These are phyloP conservation scores for Papilionanthe hybrid DNA, from an alignment of 116 monocot species.

Conservation along the genomic window DNA sequence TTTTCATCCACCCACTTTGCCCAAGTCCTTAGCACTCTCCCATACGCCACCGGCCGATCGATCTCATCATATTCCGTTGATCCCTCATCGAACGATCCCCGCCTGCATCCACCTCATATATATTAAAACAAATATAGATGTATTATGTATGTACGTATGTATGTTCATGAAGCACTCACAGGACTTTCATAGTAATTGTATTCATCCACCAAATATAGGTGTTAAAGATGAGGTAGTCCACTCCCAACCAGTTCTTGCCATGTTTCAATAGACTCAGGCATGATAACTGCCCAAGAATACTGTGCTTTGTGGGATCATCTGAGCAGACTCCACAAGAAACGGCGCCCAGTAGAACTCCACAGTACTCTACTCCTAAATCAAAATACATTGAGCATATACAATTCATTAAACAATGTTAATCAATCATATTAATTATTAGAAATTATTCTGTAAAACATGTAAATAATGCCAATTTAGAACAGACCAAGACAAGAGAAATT, in stretches of 20 bases:
- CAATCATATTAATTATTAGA: no score
- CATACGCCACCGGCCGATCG: constrained; percentile 60
- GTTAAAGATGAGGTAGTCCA: constrained; percentile 69
- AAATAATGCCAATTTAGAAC: no score
- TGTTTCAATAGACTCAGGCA: constrained; percentile 55
- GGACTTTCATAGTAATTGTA: constrained; percentile 69
- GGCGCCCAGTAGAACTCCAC: constrained; percentile 65
- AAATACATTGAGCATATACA: no score
- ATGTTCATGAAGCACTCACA: constrained; percentile 37
- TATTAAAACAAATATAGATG: no score
- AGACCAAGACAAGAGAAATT: no score
- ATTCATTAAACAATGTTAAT: no score
- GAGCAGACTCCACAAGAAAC: constrained; percentile 67
- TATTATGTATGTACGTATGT: no score
- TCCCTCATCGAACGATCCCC: constrained; percentile 63
- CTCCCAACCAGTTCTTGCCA: constrained; percentile 45
- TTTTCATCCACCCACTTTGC: constrained; percentile 69
- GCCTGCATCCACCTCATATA: constrained; percentile 18
- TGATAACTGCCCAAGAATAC: constrained; percentile 50
- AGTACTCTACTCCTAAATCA: constrained; percentile 48
- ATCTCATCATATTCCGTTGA: constrained; percentile 79
- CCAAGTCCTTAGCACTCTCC: constrained; percentile 68
- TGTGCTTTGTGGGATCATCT: constrained; percentile 50
- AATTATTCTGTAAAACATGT: no score
- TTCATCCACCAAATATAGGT: constrained; percentile 90